phyloP scores from a whole-genome alignment of 495 filamentous ascomycete species.

The Xylaria sp. region DNA sequence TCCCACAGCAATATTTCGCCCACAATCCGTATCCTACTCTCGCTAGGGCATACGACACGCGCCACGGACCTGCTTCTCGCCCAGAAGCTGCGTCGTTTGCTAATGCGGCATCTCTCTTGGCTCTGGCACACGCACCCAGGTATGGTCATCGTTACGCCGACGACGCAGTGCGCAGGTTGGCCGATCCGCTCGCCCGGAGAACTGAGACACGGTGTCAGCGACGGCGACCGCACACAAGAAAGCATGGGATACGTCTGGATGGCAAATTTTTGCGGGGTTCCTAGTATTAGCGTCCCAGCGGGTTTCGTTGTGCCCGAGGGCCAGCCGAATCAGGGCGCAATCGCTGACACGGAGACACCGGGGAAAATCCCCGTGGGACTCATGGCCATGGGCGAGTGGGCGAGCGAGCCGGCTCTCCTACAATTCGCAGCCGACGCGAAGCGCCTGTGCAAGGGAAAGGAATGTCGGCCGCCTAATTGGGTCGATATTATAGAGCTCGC shows the following conservation, averaged over 20 bases:
- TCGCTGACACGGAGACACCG: slow-evolving; percentile 39
- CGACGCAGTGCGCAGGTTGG: slow-evolving; percentile 76
- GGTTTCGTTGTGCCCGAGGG: slow-evolving; percentile 61
- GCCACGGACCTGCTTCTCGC: slow-evolving; percentile 74
- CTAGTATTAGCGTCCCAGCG: slow-evolving; percentile 71
- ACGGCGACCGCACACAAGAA: slow-evolving; percentile 71
- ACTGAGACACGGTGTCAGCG: slow-evolving; percentile 69
- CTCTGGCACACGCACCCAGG: slow-evolving; percentile 76
- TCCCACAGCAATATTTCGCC: slow-evolving; percentile 58
- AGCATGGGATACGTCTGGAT: slow-evolving; percentile 89
- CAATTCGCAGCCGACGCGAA: slow-evolving; percentile 72
- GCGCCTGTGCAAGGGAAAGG: slow-evolving; percentile 12
- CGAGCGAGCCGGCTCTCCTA: slow-evolving; percentile 72
- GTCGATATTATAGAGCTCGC: slow-evolving; percentile 14
- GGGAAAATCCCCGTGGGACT: slow-evolving; percentile 74
- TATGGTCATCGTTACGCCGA: slow-evolving; percentile 78
- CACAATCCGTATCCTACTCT: slow-evolving; percentile 70
- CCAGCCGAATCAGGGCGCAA: slow-evolving; percentile 35
- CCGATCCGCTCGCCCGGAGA: slow-evolving; percentile 58
- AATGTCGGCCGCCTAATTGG: slow-evolving; percentile 4
- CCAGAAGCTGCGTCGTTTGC: slow-evolving; percentile 73
- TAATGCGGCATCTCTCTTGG: slow-evolving; percentile 80
- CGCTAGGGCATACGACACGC: slow-evolving; percentile 66
- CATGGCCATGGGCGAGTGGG: slow-evolving; percentile 87
- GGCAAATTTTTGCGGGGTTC: slow-evolving; percentile 81